Evolutionary conservation across 495 filamentous ascomycete genomes (phyloP), one percentile per base, ranked within the genome.

Genomic region (Penicillium argentinense): DNA sequence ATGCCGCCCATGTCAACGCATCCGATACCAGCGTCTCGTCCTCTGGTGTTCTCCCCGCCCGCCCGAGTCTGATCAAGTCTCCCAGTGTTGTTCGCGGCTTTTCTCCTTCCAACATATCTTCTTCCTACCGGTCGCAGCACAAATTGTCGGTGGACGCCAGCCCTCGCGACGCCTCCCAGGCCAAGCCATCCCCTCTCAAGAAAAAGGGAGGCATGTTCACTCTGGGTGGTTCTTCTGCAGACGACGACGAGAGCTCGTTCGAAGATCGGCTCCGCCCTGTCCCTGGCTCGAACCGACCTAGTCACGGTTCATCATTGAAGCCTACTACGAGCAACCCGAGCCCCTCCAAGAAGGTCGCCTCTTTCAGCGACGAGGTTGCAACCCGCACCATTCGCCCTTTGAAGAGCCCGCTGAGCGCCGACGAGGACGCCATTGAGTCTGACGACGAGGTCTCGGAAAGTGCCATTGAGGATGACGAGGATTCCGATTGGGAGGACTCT

Each of bases 401-500:
- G 40, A 71, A 70, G 25, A 76, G 79, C 11, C 74, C 76, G 4
- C 75, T 72, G 23, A 77, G 81, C 42, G 74, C 81, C 49, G 86
- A 88, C 45, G 85, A 88, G 41, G 85, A 87, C 44, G 84, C 84
- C 12, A 88, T 90, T 36, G 87, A 88, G 52, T 84, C 82, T 4
- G 80, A 84, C 19, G 83, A 86, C 17, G 82, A 81, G 39, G 75
- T 88, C 22, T 86, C 85, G 3, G 88, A 93, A 63, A 88, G 86
- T 53, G 87, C 87, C 18, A 90, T 90, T 36, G 89, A 95, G 44
- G 90, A 96, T 40, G 92, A 95, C 32, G 88, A 91, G 36, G 87
- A 86, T 19, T 89, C 77, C 9, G 87, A 93, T 45, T 95, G 90
- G 89, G 91, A 95, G 62, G 92, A 96, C 53, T 93, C 90, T 6